Conservation (phyloP, 305 asterid species). For the Plantago rigida region DNA sequence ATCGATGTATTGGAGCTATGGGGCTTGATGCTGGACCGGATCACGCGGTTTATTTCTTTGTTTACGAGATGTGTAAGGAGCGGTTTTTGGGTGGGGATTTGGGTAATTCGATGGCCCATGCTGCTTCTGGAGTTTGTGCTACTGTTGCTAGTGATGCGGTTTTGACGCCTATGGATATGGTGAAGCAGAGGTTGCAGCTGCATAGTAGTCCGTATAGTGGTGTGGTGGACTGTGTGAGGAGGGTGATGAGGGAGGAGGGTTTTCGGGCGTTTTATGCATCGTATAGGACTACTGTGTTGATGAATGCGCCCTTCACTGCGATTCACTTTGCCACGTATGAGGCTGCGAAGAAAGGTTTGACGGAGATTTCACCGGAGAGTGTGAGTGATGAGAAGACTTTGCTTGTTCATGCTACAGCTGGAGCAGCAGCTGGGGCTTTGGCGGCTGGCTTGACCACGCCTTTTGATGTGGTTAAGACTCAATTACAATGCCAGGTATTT, state of each 20-base stretch:
- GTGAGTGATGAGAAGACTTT: constrained; percentile 64
- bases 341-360: constrained; percentile 67
- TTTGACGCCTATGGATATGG: constrained; percentile 94
- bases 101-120: constrained; percentile 62
- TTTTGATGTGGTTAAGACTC: constrained; percentile 91
- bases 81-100: constrained; percentile 55
- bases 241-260: constrained; percentile 77
- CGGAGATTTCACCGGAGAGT: constrained; percentile 56
- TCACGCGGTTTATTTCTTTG: constrained; percentile 83
- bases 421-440: constrained; percentile 86
- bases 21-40: constrained; percentile 96
- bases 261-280: constrained; percentile 68
- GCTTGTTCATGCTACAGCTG: constrained; percentile 88
- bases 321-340: constrained; percentile 84
- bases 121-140: constrained; percentile 73
- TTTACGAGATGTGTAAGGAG: constrained; percentile 72
- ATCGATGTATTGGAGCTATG: constrained; percentile 94
- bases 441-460: constrained; percentile 85
- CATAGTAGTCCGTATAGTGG: constrained; percentile 73
- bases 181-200: constrained; percentile 90
- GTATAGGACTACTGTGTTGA: constrained; percentile 73
- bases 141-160: constrained; percentile 87
- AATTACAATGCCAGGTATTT: constrained; percentile 88
- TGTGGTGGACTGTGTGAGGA: constrained; percentile 65
- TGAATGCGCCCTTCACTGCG: constrained; percentile 96